Evolutionary conservation across 768 basidiomycete genomes (phyloP).

Genomic region (Termitomyces sp.): DNA sequence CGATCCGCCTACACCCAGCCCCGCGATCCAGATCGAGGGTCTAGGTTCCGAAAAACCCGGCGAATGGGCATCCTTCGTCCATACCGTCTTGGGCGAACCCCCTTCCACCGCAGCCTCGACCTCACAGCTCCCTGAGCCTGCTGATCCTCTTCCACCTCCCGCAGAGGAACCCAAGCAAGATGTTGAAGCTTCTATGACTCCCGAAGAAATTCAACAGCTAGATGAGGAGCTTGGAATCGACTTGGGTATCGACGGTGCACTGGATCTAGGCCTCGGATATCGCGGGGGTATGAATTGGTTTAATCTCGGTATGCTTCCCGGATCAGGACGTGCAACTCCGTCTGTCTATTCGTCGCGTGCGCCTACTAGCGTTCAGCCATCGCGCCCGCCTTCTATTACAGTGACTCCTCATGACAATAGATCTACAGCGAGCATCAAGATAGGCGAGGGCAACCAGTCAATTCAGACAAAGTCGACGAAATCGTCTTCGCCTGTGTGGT

Average conservation of each 20-base stretch:
- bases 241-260: slow-evolving; percentile 29
- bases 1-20: slow-evolving; percentile 14
- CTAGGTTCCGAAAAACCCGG: slow-evolving; percentile 26
- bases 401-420: slow-evolving; percentile 11
- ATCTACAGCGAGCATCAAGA: slow-evolving; percentile 14
- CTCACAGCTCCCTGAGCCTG: neutral
- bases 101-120: slow-evolving; percentile 9
- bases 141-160: neutral
- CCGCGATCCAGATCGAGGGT: slow-evolving; percentile 24
- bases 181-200: slow-evolving; percentile 20
- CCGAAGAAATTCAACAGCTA: slow-evolving; percentile 30
- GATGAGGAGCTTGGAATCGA: slow-evolving; percentile 31
- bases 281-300: slow-evolving; percentile 34
- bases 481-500: slow-evolving; percentile 21
- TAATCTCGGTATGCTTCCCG: slow-evolving; percentile 29
- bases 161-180: neutral
- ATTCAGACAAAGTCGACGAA: slow-evolving; percentile 11
- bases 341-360: slow-evolving; percentile 31
- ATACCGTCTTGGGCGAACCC: slow-evolving; percentile 27
- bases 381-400: slow-evolving; percentile 23
- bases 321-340: slow-evolving; percentile 29
- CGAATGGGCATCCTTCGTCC: slow-evolving; percentile 38
- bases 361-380: slow-evolving; percentile 21
- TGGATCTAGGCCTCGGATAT: slow-evolving; percentile 33
- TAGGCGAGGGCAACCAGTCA: neutral